These are phyloP conservation scores for Ophiostoma himal-ulmi DNA, from an alignment of 2,329 filamentous ascomycete genomes.

Conservation along the genomic window DNA sequence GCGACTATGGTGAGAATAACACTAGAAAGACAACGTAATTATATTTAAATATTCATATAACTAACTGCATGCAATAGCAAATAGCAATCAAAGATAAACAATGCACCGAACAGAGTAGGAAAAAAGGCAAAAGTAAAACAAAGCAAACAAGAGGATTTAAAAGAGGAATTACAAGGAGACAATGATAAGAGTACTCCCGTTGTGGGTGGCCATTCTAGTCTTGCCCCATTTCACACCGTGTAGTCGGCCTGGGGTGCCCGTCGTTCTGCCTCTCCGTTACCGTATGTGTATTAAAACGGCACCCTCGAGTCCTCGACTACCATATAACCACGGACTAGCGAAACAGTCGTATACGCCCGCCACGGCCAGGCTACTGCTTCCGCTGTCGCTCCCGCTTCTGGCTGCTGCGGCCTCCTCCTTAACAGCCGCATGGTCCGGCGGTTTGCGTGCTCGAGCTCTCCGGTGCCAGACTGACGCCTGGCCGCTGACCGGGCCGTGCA, in stretches of 20 bases:
- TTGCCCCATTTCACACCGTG: neutral
- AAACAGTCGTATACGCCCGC: neutral
- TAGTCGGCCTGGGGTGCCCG: slow-evolving; percentile 9
- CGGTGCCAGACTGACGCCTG: slow-evolving; percentile 51
- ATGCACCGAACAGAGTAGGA: slow-evolving; percentile 7
- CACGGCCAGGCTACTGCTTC: neutral
- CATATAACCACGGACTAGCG: neutral
- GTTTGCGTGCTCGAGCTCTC: slow-evolving; percentile 55
- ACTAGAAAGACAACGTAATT: neutral
- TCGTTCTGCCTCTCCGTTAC: neutral
- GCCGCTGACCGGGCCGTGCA: slow-evolving; percentile 59
- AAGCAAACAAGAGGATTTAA: neutral
- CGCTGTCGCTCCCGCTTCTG: neutral
- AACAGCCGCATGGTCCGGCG: slow-evolving; percentile 50
- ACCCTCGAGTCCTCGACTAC: neutral
- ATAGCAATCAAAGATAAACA: neutral
- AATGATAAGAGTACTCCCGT: slow-evolving; percentile 16
- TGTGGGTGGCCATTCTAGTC: slow-evolving; percentile 23
- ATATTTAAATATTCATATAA: neutral
- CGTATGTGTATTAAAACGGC: slow-evolving; percentile 7
- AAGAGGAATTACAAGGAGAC: slow-evolving; percentile 7
- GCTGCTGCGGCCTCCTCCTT: neutral
- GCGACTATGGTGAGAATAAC: neutral
- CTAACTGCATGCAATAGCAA: neutral
- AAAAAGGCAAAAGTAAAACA: neutral